Base-by-base conservation (phyloP, 2,329 filamentous ascomycete species). In the Hypoxylon sp. region DNA sequence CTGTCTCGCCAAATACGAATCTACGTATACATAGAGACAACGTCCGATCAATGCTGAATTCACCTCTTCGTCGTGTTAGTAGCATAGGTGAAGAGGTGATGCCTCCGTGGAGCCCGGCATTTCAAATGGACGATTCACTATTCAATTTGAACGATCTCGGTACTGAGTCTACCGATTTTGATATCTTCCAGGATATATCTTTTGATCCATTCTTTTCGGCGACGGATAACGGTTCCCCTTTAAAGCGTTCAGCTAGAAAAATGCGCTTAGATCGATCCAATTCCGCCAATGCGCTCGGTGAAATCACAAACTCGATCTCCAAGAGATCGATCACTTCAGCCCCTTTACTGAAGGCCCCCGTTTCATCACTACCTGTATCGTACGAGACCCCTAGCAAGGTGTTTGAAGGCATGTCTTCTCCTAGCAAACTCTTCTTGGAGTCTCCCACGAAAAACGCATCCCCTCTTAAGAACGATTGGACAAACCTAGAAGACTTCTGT, bases 1-100 rank as follows among this genome's bases (percentile, higher is more conserved):
- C 95, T 0, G 91, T 93, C 17, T 98, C 95, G 13, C 95, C 96
- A 1, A 97, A 96, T 77, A 98, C 95, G 8, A 97, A 97, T 76
- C 86, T 98, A 19, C 90, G 91, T 64, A 90, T 96, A 72, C 96
- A 98, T 77, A 92, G 95, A 60, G 91, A 95, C 75, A 91, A 89
- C 72, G 93, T 98, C 69, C 87, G 88, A 66, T 88, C 91, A 68
- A 86, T 94, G 80, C 86, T 93, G 54, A 91, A 91, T 55, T 93
- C 92, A 3, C 92, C 92, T 27, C 82, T 86, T 62, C 78, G 79
- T 37, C 76, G 76, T 46, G 83, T 85, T 72, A 84, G 82, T 68
- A 82, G 83, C 70, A 78, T 89, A 53, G 82, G 84, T 15, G 86
- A 89, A 31, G 79, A 82, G 7, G 65, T 73, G 17, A 78, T 86